These are phyloP conservation scores for Didymella lethalis DNA, from an alignment of 2,329 filamentous ascomycete species.

Conservation along the genomic window DNA sequence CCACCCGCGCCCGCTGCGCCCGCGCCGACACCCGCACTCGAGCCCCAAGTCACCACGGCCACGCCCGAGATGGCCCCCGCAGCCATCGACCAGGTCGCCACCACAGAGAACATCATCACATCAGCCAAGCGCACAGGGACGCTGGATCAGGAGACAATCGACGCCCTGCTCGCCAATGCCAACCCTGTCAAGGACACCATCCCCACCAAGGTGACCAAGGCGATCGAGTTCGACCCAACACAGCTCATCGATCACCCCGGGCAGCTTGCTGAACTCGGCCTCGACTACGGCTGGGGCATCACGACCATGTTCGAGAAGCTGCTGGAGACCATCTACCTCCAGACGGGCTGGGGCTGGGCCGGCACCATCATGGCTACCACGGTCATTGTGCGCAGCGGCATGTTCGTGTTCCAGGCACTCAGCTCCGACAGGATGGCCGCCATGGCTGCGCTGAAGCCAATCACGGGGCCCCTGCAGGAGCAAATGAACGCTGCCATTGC, in stretches of 20 bases:
- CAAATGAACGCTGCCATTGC: constrained; percentile 59
- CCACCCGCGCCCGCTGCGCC: constrained; percentile 14
- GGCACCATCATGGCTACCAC: constrained; percentile 73
- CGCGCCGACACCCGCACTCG: constrained; percentile 20
- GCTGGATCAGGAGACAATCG: constrained; percentile 28
- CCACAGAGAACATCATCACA: constrained; percentile 32
- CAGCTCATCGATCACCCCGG: constrained; percentile 78
- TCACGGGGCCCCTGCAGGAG: constrained; percentile 64
- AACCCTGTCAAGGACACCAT: constrained; percentile 25
- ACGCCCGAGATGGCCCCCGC: constrained; percentile 49
- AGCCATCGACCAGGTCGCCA: constrained; percentile 42
- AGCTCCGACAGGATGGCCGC: constrained; percentile 69
- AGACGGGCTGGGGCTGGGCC: constrained; percentile 81
- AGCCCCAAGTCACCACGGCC: constrained; percentile 39
- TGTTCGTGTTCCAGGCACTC: constrained; percentile 69
- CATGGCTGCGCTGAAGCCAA: constrained; percentile 67
- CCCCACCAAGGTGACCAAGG: constrained; percentile 14
- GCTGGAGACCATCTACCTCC: constrained; percentile 85
- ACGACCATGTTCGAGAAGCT: constrained; percentile 76
- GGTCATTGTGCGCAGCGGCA: constrained; percentile 67
- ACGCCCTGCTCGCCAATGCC: constrained; percentile 30
- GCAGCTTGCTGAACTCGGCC: constrained; percentile 80
- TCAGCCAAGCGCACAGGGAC: constrained; percentile 20
- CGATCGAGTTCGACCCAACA: constrained; percentile 50
- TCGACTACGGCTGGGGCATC: constrained; percentile 87